Evolutionary conservation across 1,284 basidiomycete species (phyloP).

Genomic region (Taiwanofungus camphoratus): DNA sequence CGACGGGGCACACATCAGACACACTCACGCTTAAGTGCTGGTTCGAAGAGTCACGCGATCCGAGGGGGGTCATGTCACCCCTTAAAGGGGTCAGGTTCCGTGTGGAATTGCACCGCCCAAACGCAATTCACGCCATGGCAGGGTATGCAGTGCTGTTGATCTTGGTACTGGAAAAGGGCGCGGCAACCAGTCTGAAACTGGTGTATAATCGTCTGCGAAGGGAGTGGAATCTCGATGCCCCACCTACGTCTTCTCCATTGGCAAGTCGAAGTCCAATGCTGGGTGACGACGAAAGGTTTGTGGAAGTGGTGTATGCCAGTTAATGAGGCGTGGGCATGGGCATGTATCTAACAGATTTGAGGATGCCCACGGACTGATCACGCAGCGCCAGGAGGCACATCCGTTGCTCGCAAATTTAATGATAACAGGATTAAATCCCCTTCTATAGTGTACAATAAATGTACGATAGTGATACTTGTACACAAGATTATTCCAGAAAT

Average conservation of each 20-base stretch:
- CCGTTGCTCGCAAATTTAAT: no score
- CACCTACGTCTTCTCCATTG: slow-evolving; percentile 18
- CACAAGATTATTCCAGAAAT: no score
- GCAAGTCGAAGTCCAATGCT: slow-evolving; percentile 15
- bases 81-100: slow-evolving; percentile 72
- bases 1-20: slow-evolving; percentile 25
- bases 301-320: slow-evolving; percentile 27
- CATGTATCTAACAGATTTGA: no score
- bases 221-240: slow-evolving; percentile 64
- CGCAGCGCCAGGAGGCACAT: no score
- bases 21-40: slow-evolving; percentile 54
- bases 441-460: no score
- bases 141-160: slow-evolving; percentile 55
- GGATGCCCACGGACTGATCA: no score
- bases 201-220: slow-evolving; percentile 63
- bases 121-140: slow-evolving; percentile 37
- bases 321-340: slow-evolving; percentile 6
- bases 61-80: slow-evolving; percentile 47
- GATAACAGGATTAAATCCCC: no score
- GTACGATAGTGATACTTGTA: no score
- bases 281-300: slow-evolving; percentile 26
- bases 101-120: slow-evolving; percentile 59
- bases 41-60: slow-evolving; percentile 52
- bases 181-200: slow-evolving; percentile 72
- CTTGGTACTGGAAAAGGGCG: slow-evolving; percentile 82